Conservation (phyloP, 495 filamentous ascomycete species). For the Tuber umbilicatum region DNA sequence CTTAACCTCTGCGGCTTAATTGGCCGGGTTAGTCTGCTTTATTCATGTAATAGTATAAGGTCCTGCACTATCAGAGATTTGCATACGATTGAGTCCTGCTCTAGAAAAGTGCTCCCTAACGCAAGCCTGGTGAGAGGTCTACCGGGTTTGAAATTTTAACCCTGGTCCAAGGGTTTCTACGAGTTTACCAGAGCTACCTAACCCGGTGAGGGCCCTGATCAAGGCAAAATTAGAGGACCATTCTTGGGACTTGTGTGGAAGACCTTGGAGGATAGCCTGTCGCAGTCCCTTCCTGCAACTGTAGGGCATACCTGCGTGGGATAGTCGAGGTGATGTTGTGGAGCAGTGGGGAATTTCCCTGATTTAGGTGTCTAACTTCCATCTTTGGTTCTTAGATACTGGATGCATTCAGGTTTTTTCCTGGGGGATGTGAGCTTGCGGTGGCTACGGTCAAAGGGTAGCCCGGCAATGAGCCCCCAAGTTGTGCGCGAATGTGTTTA, state of each 20-base stretch:
- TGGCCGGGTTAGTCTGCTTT: background rate
- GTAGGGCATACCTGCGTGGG: background rate
- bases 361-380: background rate
- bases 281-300: background rate
- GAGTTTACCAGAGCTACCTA: background rate
- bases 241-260: background rate
- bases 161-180: background rate
- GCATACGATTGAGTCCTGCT: background rate
- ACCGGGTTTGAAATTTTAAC: background rate
- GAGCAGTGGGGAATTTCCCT: background rate
- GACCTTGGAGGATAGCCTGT: background rate
- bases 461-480: background rate
- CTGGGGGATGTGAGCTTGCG: background rate
- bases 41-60: background rate
- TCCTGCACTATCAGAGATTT: background rate
- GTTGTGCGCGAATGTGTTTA: background rate
- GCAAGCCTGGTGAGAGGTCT: background rate
- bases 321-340: background rate
- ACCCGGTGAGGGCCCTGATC: background rate
- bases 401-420: background rate
- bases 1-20: too few species aligned
- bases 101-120: background rate
- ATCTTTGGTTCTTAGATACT: background rate
- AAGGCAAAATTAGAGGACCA: background rate
- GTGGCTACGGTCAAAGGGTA: background rate